Percentiles rank a stretch among this genome's conserved stretches.
Conservation (phyloP, 192 early-diverging fungal genomes). For the Backusella morwellensis region DNA sequence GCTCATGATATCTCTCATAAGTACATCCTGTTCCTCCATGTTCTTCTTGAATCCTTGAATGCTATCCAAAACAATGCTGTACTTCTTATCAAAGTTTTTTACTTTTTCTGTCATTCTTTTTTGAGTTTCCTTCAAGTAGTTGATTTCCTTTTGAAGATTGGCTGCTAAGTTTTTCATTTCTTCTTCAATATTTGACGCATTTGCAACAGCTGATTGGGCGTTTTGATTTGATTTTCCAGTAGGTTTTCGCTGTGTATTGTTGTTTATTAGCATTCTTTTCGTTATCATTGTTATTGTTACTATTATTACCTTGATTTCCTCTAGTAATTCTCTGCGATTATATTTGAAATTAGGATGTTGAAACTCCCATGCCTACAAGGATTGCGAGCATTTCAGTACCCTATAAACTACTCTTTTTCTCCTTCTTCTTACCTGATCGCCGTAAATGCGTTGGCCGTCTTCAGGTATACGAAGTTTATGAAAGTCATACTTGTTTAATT, state of each 20-base stretch:
- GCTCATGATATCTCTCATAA: constrained; percentile 43
- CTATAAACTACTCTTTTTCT: neutral
- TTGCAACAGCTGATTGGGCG: neutral
- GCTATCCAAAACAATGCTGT: constrained; percentile 31
- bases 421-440: constrained; percentile 50
- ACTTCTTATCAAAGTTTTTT: constrained; percentile 26
- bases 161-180: constrained; percentile 19
- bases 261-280: neutral
- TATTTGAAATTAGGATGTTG: constrained; percentile 67
- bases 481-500: constrained; percentile 79
- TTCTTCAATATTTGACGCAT: neutral
- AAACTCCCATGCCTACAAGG: constrained; percentile 63
- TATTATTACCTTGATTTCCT: constrained; percentile 44
- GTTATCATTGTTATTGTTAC: neutral
- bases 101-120: constrained; percentile 41
- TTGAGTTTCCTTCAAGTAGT: constrained; percentile 39
- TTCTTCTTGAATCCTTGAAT: constrained; percentile 43
- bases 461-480: constrained; percentile 65
- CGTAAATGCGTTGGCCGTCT: constrained; percentile 46
- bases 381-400: neutral
- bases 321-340: constrained; percentile 51
- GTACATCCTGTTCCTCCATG: constrained; percentile 45
- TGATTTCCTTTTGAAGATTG: constrained; percentile 41
- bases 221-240: constrained; percentile 11
- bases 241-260: constrained; percentile 10